Evolutionary conservation across 257 asterid species (phyloP), one percentile per base, ranked within the genome.

Genomic region (Prunella vulgaris): DNA sequence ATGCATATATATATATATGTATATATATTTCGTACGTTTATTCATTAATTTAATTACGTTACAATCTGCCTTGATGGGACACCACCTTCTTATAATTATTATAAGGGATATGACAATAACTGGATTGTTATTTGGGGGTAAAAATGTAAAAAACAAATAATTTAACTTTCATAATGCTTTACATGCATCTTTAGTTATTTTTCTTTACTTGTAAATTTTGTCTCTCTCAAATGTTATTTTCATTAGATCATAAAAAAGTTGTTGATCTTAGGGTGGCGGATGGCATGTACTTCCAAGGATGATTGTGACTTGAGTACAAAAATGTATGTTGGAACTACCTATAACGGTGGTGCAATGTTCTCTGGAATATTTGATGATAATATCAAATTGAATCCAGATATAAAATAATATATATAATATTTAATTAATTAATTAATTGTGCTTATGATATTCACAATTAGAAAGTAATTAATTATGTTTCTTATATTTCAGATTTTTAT

Each of bases 71-170:
- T 76, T 30, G 76, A 76, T 28, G 76, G 76, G 9, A 76, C 37
- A n/a, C 76, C 76, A 7, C 58, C 76, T 0, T 63, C 76, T 2
- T 76, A 70, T 54, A 3, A 14, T 28, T 44, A 10, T 57, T 61
- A 1, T 10, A 24, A 57, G 13, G 76, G 80, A 44, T 27, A 13
- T 18, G 73, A 27, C 5, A 33, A 40, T 57, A 64, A 64, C 24
- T 76, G 80, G 80, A 14, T 70, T 6, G 42, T 76, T 71, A 18
- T 58, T 21, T 76, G 10, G 69, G 46, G 76, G 80, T 76, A 13
- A 13, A 35, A 0, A 2, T 5, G 14, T 37, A 35, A 35, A 35
- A 7, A 35, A 4, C 2, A 38, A 10, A 38, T 38, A 2, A 10
- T 38, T 38, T 38, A 38, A 9, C 14, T 38, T 38, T 5, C 37